Base-by-base conservation (phyloP, 1,139 yeast species). In the Kluyveromyces marxianus region DNA sequence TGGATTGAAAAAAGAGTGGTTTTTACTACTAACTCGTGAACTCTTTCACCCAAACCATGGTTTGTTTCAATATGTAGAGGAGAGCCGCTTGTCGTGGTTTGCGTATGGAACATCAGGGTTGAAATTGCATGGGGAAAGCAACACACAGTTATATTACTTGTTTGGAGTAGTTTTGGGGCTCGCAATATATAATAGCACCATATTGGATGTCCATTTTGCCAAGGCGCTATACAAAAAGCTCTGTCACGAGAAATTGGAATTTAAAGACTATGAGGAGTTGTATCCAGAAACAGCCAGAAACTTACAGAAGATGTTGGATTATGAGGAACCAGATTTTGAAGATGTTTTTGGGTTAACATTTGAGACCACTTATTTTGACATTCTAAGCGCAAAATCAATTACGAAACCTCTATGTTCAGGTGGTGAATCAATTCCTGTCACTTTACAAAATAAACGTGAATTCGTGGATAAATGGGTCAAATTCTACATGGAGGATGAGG, bases 1-100 rank as follows among this genome's bases (percentile, higher is more conserved):
- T 1, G 98, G 98, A 0, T 70, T 90, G 50, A 78, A 82, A 54
- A 90, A 89, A 60, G 97, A 92, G 59, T 92, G 97, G 97, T 90
- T 92, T 63, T 69, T 81, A 43, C 64, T 89, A 31, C 67, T 92
- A 37, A 81, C 86, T 1, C 76, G 77, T 48, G 81, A 82, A 26
- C 64, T 92, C 2, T 85, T 90, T 58, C 76, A 75, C 56, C 83
- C 89, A 0, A 69, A 69, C 42, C 75, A 80, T 39, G 87, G 88
- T 0, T 70, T 84, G 67, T 75, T 85, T 47, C 62, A 67, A 7
- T 76, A 77, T 53, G 76, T 80, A 31, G 85, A 81, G 25, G 90
- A 83, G 52, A 83, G 95, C 3, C 74, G 78, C 47, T 70, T 74
- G 40, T 74, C 83, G 44, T 92, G 97, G 96, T 89, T 92, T 63